Conservation (phyloP, 345 rosid species). For the Eucalyptus virginea region DNA sequence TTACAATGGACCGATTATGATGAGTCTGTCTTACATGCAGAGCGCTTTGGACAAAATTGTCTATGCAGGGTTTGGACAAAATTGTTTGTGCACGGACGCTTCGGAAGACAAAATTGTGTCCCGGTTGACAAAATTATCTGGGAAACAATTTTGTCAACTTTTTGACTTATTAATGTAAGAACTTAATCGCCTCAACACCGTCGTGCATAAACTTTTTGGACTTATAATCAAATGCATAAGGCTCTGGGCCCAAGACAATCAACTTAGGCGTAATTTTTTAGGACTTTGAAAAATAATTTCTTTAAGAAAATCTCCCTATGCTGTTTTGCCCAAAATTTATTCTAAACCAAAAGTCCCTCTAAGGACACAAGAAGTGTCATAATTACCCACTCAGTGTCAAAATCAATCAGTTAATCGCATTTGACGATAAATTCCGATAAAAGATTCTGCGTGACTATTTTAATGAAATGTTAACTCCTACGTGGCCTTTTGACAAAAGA, state of each 20-base stretch:
- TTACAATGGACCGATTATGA: no score
- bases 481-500: background rate
- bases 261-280: background rate
- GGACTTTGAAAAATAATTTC: no score
- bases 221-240: background rate
- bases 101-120: no score
- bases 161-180: background rate
- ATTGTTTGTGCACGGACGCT: no score
- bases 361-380: background rate
- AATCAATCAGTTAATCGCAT: no score
- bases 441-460: background rate
- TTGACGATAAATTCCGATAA: accelerated
- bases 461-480: background rate
- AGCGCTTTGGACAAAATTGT: no score
- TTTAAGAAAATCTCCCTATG: background rate
- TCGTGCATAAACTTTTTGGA: background rate
- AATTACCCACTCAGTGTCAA: background rate
- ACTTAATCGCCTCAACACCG: background rate
- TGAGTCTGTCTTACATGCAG: no score
- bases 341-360: background rate
- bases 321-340: background rate
- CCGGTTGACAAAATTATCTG: no score
- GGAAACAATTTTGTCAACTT: no score
- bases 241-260: background rate
- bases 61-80: no score